Evolutionary conservation across 805 yeast species (phyloP).

Genomic region (Spencermartinsiella europaea): DNA sequence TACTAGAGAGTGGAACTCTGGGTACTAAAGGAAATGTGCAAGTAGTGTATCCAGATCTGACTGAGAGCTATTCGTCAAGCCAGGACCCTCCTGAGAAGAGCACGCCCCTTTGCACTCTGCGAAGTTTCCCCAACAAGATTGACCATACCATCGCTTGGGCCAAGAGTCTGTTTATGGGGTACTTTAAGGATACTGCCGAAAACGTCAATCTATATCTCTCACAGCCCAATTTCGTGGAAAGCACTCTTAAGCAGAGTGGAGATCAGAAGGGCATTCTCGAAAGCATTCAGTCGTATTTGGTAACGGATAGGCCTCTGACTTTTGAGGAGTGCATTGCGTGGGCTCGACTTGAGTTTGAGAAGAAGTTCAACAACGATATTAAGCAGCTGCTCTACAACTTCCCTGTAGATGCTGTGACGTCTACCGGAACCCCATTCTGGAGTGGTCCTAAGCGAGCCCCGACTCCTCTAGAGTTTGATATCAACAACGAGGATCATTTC

Average conservation of each 20-base stretch:
- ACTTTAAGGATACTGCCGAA: constrained; percentile 85
- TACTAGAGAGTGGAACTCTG: constrained; percentile 93
- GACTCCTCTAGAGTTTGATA: constrained; percentile 71
- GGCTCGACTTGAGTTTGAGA: constrained; percentile 89
- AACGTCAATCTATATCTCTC: constrained; percentile 85
- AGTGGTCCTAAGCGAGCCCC: constrained; percentile 98
- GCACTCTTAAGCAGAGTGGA: constrained; percentile 83
- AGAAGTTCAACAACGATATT: constrained; percentile 78
- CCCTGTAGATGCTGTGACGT: constrained; percentile 89
- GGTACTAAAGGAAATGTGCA: constrained; percentile 99
- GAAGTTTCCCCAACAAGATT: constrained; percentile 96
- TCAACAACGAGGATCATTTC: constrained; percentile 69
- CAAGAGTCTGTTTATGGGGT: constrained; percentile 87
- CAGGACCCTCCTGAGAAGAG: constrained; percentile 99
- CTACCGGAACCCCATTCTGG: constrained; percentile 94
- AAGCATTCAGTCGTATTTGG: constrained; percentile 62
- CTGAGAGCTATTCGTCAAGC: constrained; percentile 93
- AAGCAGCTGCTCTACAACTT: constrained; percentile 87
- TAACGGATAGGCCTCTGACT: constrained; percentile 75
- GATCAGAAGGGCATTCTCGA: constrained; percentile 85
- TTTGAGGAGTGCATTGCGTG: constrained; percentile 93
- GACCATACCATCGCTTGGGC: constrained; percentile 99
- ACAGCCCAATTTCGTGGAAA: constrained; percentile 90
- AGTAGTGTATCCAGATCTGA: constrained; percentile 86
- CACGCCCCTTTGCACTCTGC: constrained; percentile 92